A percentile compares a stretch with the other conserved stretches of the same genome.
Conservation (phyloP, 257 asterid species). For the Scutellaria baicalensis region DNA sequence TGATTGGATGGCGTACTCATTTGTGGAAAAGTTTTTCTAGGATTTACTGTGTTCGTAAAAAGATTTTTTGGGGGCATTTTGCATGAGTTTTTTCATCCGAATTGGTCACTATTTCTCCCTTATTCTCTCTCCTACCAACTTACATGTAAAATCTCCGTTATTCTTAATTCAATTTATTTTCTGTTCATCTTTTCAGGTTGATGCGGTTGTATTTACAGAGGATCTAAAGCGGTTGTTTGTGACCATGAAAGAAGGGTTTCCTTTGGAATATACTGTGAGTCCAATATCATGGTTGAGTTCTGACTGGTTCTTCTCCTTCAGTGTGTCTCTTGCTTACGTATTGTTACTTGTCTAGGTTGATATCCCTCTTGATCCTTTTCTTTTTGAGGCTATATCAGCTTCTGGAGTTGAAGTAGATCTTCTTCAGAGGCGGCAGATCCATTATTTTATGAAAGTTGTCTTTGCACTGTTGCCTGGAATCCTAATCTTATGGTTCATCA, state of each 20-base stretch:
- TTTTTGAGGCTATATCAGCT: constrained; percentile 86
- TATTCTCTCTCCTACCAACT: background rate
- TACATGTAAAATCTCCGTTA: background rate
- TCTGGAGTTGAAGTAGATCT: constrained; percentile 96
- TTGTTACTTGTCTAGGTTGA: constrained; percentile 59
- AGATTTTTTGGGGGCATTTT: background rate
- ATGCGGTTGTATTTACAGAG: constrained; percentile 91
- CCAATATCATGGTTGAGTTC: constrained; percentile 10
- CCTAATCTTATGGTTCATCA: constrained; percentile 77
- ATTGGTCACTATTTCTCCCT: background rate
- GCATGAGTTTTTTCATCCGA: background rate
- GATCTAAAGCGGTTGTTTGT: constrained; percentile 85
- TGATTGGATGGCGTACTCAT: background rate
- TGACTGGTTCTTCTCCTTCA: constrained; percentile 8
- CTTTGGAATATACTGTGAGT: constrained; percentile 87
- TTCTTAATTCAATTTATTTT: background rate
- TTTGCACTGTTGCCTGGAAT: constrained; percentile 86
- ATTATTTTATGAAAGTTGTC: constrained; percentile 76
- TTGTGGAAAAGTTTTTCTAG: background rate
- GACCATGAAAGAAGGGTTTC: constrained; percentile 98
- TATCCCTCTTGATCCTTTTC: constrained; percentile 93
- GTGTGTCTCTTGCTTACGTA: constrained; percentile 16
- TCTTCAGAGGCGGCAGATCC: constrained; percentile 77
- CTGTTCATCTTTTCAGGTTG: constrained; percentile 51
- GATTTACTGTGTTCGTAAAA: background rate